phyloP scores from a whole-genome alignment of 1,284 basidiomycete genomes.

The Limonomyces culmigenus region DNA sequence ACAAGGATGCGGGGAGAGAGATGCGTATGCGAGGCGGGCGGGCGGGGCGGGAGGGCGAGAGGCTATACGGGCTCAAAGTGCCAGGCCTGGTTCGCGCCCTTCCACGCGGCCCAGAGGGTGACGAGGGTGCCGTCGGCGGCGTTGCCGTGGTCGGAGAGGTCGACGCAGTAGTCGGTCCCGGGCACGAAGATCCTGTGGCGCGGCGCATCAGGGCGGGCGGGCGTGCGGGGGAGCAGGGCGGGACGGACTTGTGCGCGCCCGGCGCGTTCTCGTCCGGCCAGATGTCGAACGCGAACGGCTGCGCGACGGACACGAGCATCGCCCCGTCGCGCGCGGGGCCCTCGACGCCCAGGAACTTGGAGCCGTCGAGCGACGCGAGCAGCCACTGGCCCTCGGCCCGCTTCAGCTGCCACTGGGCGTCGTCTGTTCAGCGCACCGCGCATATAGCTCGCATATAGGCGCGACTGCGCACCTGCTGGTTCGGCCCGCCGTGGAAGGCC shows the following conservation, averaged over 20 bases:
- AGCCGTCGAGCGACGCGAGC: constrained; percentile 19
- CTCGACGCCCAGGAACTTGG: constrained; percentile 20
- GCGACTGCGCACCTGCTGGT: too few species aligned
- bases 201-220: neutral
- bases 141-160: constrained; percentile 18
- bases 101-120: constrained; percentile 16
- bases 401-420: too few species aligned
- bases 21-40: too few species aligned
- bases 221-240: neutral
- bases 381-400: constrained; percentile 15
- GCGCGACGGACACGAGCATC: constrained; percentile 14
- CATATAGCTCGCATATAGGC: too few species aligned
- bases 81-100: constrained; percentile 18
- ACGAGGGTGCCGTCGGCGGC: constrained; percentile 14
- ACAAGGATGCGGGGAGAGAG: too few species aligned
- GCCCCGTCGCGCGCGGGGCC: constrained; percentile 13
- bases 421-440: too few species aligned
- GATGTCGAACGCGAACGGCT: constrained; percentile 13
- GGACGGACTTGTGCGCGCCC: constrained; percentile 6
- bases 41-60: too few species aligned
- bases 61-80: constrained; percentile 7
- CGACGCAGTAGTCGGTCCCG: constrained; percentile 9
- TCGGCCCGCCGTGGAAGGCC: too few species aligned
- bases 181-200: constrained; percentile 12
- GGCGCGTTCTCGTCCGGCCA: constrained; percentile 7